These are phyloP conservation scores for Pittosporum tobira DNA, from an alignment of 129 eudicot species.

Conservation along the genomic window DNA sequence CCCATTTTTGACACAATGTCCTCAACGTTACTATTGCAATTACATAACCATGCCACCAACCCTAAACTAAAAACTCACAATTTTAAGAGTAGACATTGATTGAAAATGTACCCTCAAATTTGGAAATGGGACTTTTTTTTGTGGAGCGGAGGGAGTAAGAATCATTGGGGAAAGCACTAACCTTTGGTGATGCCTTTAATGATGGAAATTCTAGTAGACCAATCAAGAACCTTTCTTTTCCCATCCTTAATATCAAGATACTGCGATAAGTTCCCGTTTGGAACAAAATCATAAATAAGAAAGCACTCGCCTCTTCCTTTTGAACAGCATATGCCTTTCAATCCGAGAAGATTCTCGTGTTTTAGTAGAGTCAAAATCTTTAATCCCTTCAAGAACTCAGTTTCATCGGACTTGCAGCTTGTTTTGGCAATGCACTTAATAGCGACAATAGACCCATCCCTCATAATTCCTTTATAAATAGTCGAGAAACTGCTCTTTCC, in stretches of 20 bases:
- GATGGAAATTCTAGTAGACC: conserved; percentile 71
- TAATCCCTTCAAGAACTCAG: conserved; percentile 76
- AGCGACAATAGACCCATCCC: conserved; percentile 81
- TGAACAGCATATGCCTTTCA: conserved; percentile 92
- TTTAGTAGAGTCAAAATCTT: conserved; percentile 56
- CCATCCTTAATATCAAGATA: conserved; percentile 64
- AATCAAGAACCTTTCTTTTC: conserved; percentile 50
- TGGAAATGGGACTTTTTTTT: too few species aligned
- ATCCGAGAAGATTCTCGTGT: conserved; percentile 59
- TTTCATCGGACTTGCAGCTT: conserved; percentile 77
- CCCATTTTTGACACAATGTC: too few species aligned
- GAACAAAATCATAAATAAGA: conserved; percentile 75
- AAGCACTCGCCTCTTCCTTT: conserved; percentile 94
- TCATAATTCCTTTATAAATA: conserved; percentile 64
- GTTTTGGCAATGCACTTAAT: conserved; percentile 69
- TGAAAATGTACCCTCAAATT: too few species aligned
- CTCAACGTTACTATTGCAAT: too few species aligned
- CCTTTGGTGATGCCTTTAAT: conserved; percentile 91
- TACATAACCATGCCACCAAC: too few species aligned
- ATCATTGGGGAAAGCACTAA: conserved; percentile 15
- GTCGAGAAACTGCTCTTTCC: conserved; percentile 83
- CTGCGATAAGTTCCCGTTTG: conserved; percentile 69
- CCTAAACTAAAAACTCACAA: too few species aligned
- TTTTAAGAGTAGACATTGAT: too few species aligned
- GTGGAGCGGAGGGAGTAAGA: too few species aligned